Conservation (phyloP, 169 alveolate species). For the Eimeria brunetti region DNA sequence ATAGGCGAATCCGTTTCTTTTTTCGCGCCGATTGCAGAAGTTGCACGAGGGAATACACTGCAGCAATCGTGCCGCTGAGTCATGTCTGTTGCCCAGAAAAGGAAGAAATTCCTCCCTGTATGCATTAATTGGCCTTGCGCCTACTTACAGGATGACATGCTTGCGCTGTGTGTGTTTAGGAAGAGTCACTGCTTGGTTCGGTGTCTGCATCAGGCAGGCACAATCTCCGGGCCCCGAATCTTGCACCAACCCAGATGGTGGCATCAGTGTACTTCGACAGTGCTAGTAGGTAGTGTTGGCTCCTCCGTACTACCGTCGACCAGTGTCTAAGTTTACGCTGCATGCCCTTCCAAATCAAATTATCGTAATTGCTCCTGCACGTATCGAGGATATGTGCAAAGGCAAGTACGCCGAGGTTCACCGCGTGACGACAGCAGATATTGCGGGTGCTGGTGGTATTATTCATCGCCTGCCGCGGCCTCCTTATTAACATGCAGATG, state of each 20-base stretch:
- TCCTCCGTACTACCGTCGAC: background rate
- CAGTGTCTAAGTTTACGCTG: too few relatives aligned
- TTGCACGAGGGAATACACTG: background rate
- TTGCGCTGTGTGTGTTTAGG: background rate
- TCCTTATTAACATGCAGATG: background rate
- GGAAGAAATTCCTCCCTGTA: background rate
- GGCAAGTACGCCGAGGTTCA: background rate
- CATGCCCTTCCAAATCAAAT: background rate
- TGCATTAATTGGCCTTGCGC: background rate
- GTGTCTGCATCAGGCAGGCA: conserved; percentile 11
- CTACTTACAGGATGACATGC: background rate
- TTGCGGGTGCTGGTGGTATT: background rate
- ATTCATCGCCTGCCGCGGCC: background rate
- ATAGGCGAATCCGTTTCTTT: background rate
- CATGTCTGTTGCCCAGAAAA: background rate
- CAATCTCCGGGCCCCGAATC: conserved; percentile 51
- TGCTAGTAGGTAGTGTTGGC: conserved; percentile 32
- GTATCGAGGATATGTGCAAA: too few relatives aligned
- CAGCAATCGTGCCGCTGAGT: background rate
- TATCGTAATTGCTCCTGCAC: background rate
- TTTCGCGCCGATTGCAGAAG: background rate
- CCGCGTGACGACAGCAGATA: background rate
- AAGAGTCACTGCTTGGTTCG: conserved; percentile 55
- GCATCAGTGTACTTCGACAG: conserved; percentile 88
- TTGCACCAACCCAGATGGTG: conserved; percentile 84